Evolutionary conservation across 2,329 filamentous ascomycete genomes (phyloP).

Genomic region (Exophiala mesophila): DNA sequence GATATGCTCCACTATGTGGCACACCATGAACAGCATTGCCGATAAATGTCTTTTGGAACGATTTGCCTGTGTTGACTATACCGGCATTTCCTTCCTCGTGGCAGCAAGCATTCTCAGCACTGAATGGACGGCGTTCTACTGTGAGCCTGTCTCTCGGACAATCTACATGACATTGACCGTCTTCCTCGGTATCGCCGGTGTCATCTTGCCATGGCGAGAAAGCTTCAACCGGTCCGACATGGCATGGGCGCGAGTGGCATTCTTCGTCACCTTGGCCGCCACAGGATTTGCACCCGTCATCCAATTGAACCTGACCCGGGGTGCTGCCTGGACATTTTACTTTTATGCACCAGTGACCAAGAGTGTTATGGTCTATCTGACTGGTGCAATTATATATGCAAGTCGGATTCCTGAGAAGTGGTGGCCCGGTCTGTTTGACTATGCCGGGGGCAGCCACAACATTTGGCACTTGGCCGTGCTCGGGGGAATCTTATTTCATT

Average conservation of each 20-base stretch:
- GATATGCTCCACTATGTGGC: conserved; percentile 93
- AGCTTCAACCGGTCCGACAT: conserved; percentile 89
- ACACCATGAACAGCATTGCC: conserved; percentile 97
- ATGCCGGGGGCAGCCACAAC: conserved; percentile 91
- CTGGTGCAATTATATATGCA: conserved; percentile 81
- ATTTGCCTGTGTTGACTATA: conserved; percentile 98
- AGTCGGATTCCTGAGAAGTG: conserved; percentile 90
- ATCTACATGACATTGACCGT: conserved; percentile 80
- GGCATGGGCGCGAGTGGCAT: conserved; percentile 86
- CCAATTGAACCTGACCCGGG: conserved; percentile 74
- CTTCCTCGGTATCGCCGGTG: conserved; percentile 74
- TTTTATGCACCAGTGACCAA: conserved; percentile 88
- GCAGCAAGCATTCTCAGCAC: conserved; percentile 96
- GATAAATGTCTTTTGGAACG: conserved; percentile 84
- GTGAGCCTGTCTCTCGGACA: conserved; percentile 82
- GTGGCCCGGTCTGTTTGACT: conserved; percentile 90
- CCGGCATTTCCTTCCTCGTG: conserved; percentile 90
- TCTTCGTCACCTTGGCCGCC: conserved; percentile 79
- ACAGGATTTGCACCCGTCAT: conserved; percentile 86
- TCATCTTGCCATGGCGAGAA: conserved; percentile 93
- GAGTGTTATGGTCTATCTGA: conserved; percentile 78
- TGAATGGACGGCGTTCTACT: conserved; percentile 98
- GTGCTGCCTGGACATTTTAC: conserved; percentile 72
- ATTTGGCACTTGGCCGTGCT: conserved; percentile 95
- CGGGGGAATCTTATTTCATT: conserved; percentile 95